phyloP scores from a whole-genome alignment of 148 eudicot species.

The Agrostemma githago region DNA sequence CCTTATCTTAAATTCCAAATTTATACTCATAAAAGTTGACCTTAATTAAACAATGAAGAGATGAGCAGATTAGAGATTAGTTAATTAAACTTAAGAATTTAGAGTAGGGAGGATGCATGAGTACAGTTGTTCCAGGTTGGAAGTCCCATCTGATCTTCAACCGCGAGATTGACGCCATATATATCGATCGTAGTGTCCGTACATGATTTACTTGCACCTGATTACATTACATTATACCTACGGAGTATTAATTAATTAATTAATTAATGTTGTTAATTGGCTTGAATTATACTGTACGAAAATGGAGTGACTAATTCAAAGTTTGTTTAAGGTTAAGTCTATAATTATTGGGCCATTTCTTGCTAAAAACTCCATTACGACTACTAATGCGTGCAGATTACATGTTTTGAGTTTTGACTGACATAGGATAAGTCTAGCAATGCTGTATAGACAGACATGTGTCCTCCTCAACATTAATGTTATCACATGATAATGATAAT shows the following conservation, averaged over 20 bases:
- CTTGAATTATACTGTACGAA: neutral
- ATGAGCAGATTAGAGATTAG: neutral
- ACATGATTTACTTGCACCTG: neutral
- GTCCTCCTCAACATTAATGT: constrained; percentile 2
- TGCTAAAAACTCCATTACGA: neutral
- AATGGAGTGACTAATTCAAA: neutral
- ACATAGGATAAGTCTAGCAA: neutral
- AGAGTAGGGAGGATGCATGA: neutral
- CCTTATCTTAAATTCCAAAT: neutral
- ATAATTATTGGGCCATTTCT: neutral
- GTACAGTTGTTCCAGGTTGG: neutral
- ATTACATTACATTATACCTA: neutral
- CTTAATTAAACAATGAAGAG: neutral
- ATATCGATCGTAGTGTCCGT: constrained; percentile 1
- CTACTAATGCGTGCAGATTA: neutral
- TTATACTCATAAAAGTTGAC: neutral
- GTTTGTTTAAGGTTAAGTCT: neutral
- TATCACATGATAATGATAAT: neutral
- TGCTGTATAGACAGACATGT: neutral
- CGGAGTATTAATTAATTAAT: too few relatives aligned
- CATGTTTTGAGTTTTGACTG: neutral
- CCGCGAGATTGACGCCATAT: neutral
- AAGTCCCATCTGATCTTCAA: neutral
- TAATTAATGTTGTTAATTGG: neutral
- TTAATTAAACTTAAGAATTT: too few relatives aligned